Base-by-base conservation (phyloP, 495 filamentous ascomycete genomes). In the Daldinia grandis region DNA sequence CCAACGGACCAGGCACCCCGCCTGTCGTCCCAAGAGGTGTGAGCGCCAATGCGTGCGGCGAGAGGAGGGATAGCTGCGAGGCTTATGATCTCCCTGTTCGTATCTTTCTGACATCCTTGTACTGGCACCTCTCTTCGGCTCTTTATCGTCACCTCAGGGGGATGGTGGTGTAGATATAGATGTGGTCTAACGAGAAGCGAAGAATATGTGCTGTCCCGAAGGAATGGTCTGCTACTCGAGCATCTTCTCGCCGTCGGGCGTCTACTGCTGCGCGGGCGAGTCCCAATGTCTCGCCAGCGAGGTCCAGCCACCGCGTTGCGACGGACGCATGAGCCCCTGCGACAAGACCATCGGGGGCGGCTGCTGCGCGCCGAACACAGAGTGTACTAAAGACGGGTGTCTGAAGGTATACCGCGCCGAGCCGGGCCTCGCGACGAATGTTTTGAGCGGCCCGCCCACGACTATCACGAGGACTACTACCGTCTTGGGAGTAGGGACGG, bases 181-280 rank as follows among this genome's bases (percentile, higher is more conserved):
- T 14, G 0, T 35, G 14, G 7, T n/a, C 53, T 30, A 53, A 33
- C 17, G 3, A 14, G 15, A 14, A 3, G n/a, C 9, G 2, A 58
- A 73, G 70, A 69, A 68, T 17, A 62, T 73, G 9, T 73, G 70
- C 70, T 73, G 70, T 40, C 65, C 66, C 40, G 19, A 5, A n/a
- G 61, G 57, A 30, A 66, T 59, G 51, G 21, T 44, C 40, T 73
- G 70, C 66, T 51, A 69, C 57, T 5, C 38, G 4, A 69, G 49
- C 70, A 10, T 2, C 12, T 73, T 65, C 66, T 65, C 70, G 1
- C 57, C 66, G 3, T 73, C 70, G 4, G 70, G 70, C 51, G 50
- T 73, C 1, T 73, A 51, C 70, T 73, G 70, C 66, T 73, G 70
- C 61, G 21, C 57, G 1, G 1, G 9, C 17, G 42, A 12, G 7